Evolutionary conservation across 352 stramenopile genomes (phyloP), one percentile per base, ranked within the genome.

Genomic region (Peronospora tabacina): DNA sequence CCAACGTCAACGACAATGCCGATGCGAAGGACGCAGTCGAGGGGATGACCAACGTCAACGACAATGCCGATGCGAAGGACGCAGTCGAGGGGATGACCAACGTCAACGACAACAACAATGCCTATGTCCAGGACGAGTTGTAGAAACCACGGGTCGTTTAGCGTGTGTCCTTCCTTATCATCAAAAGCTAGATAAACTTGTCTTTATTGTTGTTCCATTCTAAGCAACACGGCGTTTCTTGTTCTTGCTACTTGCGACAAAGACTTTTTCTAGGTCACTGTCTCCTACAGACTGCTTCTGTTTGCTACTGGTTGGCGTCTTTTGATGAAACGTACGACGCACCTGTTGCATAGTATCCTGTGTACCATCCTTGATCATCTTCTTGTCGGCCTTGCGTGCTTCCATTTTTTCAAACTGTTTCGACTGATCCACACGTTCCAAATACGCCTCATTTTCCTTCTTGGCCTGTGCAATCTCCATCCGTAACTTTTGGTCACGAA

Each of bases 401-500:
- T 87, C 81, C 75, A 93, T 91, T 56, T 87, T 87, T 17, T 87
- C 67, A 44, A 90, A 82, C 58, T 87, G 64, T 49, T 94, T 94
- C 15, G 79, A 86, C 61, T 92, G 77, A 35, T 94, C 79, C 38
- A 95, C 82, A 33, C 83, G 82, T 50, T 92, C 84, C 42, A 95
- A 54, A 49, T 91, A 95, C 47, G 71, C 68, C 35, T 90, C 77
- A 61, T 95, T 92, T 52, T 89, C 74, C 59, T 93, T 93, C 67
- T 87, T 88, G 44, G 49, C 72, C 61, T 95, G 81, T 19, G 84
- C 73, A 42, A 95, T 91, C 59, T 93, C 78, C 53, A 90, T 79
- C 38, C 81, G 81, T 54, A 95, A 56, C 52, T 88, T 90, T 62
- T 93, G 80, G 42, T 87, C 76, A 16, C 84, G 82, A 22, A 95